Conservation (phyloP, 1,284 basidiomycete species). For the Apiotrichum domesticum region DNA sequence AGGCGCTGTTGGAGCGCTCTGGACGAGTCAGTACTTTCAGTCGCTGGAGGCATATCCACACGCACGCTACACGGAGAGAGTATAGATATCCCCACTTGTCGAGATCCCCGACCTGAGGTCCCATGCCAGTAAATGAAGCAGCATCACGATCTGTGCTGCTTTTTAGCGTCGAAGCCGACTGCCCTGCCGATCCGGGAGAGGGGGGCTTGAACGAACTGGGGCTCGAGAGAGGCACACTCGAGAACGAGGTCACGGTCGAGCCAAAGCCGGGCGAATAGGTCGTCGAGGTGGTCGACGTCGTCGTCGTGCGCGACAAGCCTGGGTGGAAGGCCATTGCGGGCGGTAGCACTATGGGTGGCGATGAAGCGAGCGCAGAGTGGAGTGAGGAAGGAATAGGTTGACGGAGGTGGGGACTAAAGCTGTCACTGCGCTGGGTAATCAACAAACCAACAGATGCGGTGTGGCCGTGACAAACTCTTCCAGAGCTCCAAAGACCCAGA, state of each 20-base stretch:
- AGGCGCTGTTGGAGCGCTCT: constrained; percentile 17
- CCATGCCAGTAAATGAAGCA: not conserved
- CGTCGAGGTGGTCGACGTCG: constrained; percentile 1
- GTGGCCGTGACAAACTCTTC: too few relatives aligned
- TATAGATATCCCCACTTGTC: constrained; percentile 40
- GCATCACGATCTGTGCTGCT: not conserved
- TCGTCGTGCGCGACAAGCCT: not conserved
- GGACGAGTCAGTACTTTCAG: not conserved
- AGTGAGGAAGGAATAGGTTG: too few relatives aligned
- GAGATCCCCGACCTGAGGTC: constrained; percentile 25
- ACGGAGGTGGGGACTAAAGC: too few relatives aligned
- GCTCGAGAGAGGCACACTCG: not conserved
- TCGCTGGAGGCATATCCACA: not conserved
- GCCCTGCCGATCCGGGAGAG: not conserved
- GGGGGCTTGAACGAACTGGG: not conserved
- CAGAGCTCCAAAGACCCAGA: too few relatives aligned
- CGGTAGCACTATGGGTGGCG: too few relatives aligned
- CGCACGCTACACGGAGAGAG: constrained; percentile 43
- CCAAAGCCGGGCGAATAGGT: not conserved
- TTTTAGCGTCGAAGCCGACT: not conserved
- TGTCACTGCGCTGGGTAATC: too few relatives aligned
- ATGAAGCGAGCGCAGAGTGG: too few relatives aligned
- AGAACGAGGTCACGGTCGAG: not conserved
- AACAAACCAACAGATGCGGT: too few relatives aligned
- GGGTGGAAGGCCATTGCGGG: not conserved